Evolutionary conservation across 2,329 filamentous ascomycete genomes (phyloP), one percentile per base, ranked within the genome.

Genomic region (Aspergillus nomiae): DNA sequence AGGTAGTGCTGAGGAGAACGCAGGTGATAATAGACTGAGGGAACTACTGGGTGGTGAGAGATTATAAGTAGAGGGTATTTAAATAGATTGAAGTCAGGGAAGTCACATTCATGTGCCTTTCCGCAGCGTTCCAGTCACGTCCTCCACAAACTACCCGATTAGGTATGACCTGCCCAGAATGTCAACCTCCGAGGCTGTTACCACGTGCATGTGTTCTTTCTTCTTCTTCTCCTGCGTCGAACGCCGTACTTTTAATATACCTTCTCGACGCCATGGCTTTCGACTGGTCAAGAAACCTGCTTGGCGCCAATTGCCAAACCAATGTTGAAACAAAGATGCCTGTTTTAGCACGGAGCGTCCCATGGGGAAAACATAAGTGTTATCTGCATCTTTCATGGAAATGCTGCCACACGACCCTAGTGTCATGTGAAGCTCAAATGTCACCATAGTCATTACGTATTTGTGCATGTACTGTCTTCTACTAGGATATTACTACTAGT

Each of bases 191-290:
- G 59, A 61, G 59, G 59, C 59, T 51, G 59, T 61, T 53, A 51
- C 62, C 63, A 66, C 62, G 61, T 59, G 69, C 69, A 72, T 72
- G 70, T 72, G 70, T 43, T 51, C 48, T 16, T 41, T n/a, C 16
- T 41, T 41, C 36, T 16, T 36, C 34, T 36, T 4, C 34, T 36
- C 14, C 34, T 36, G 14, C 36, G 32, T 41, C 10, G 7, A 19
- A 41, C 34, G 14, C 12, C 4, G 34, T 16, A 36, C 38, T 16
- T 36, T 36, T 36, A 36, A 36, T 8, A 16, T 36, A 2, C 14
- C 14, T 16, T 36, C 34, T 16, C 34, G 34, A 36, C 34, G 45
- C 45, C 45, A 48, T 48, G 45, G 53, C 30, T 14, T 36, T 36
- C 14, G 14, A 14, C 34, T 36, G 34, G 34, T 8, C 14, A 21